These are phyloP conservation scores for Anthracocystis setariae DNA, from an alignment of 1,284 basidiomycete species.

Conservation along the genomic window DNA sequence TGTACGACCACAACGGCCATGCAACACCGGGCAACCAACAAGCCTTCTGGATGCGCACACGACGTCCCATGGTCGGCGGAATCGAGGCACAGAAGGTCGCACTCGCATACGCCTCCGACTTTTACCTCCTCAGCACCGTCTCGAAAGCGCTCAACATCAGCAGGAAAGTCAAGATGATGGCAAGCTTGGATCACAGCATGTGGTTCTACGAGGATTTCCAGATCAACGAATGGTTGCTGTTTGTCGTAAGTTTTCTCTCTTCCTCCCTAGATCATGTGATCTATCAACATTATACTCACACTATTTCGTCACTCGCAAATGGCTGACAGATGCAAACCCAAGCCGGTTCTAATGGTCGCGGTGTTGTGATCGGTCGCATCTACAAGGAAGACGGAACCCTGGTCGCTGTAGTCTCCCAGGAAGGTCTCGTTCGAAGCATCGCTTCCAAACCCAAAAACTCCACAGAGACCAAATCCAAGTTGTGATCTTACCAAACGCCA, in stretches of 20 bases:
- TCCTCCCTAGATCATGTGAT: background rate
- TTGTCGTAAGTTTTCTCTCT: constrained; percentile 44
- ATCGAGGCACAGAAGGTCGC: constrained; percentile 62
- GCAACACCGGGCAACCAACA: constrained; percentile 59
- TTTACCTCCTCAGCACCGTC: constrained; percentile 60
- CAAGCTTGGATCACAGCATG: constrained; percentile 65
- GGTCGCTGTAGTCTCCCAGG: constrained; percentile 59
- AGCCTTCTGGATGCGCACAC: constrained; percentile 64
- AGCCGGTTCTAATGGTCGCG: constrained; percentile 60
- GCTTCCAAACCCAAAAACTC: constrained; percentile 2
- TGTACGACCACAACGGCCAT: constrained; percentile 58
- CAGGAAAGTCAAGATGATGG: constrained; percentile 62
- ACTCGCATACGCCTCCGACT: constrained; percentile 61
- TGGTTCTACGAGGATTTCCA: constrained; percentile 64
- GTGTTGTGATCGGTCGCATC: constrained; percentile 58
- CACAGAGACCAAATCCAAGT: constrained; percentile 18
- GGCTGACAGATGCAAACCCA: constrained; percentile 60
- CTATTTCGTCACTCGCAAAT: background rate
- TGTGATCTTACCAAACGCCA: constrained; percentile 5
- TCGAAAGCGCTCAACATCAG: constrained; percentile 55
- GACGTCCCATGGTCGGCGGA: constrained; percentile 40
- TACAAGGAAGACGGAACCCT: constrained; percentile 62
- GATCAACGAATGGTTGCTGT: constrained; percentile 62
- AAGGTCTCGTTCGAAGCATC: constrained; percentile 46
- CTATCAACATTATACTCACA: constrained; percentile 2